phyloP scores from a whole-genome alignment of 129 eudicot genomes.

The Flaveria sonorensis region DNA sequence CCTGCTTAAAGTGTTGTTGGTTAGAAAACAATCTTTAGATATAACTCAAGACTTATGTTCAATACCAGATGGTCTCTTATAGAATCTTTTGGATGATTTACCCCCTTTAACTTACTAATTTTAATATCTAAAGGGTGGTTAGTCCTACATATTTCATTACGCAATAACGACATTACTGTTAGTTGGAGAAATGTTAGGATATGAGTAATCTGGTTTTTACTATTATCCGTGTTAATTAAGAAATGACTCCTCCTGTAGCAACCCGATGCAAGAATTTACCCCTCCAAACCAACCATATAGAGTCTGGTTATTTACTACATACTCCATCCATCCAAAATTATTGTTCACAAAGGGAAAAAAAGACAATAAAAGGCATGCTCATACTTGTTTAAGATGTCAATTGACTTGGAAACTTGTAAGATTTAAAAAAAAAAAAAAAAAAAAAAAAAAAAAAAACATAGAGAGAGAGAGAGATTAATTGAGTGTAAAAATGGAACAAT shows the following conservation, averaged over 20 bases:
- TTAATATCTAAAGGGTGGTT: not conserved
- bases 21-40: not conserved
- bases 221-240: not conserved
- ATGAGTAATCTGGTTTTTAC: not conserved
- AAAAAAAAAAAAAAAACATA: too few species aligned
- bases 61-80: too few species aligned
- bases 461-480: not conserved
- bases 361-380: not conserved
- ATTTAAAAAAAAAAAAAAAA: not conserved
- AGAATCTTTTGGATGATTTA: too few species aligned
- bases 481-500: not conserved
- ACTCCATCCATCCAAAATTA: not conserved
- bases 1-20: not conserved
- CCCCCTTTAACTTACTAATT: not conserved
- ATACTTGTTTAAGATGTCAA: not conserved
- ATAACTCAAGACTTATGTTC: too few species aligned
- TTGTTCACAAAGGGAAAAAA: not conserved
- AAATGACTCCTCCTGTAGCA: not conserved
- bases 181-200: not conserved
- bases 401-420: constrained; percentile 1
- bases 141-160: not conserved
- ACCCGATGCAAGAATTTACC: not conserved
- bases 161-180: not conserved
- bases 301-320: not conserved
- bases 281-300: not conserved